Percentiles rank a stretch among this genome's conserved stretches.
Evolutionary conservation across 257 asterid species (phyloP).

Genomic region (Solanum phureja): DNA sequence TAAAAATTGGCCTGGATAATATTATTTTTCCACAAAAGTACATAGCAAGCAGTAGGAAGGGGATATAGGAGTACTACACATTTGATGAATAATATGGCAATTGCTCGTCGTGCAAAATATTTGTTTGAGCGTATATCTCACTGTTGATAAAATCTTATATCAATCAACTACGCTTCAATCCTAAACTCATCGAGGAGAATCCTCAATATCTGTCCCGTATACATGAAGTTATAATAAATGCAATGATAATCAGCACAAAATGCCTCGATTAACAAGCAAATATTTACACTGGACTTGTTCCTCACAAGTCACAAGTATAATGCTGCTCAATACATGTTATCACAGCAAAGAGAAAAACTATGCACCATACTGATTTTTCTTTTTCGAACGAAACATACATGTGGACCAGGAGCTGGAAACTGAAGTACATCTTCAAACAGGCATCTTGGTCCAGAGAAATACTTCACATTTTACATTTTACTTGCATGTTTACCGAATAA

Average conservation of each 20-base stretch:
- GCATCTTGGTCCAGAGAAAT: background rate
- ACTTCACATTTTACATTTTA: constrained; percentile 34
- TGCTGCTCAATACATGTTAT: background rate
- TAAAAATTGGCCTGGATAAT: background rate
- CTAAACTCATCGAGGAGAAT: background rate
- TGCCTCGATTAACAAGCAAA: background rate
- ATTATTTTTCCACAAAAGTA: background rate
- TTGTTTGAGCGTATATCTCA: background rate
- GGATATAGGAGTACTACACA: background rate
- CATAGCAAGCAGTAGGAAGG: background rate
- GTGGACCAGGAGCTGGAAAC: background rate
- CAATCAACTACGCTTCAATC: background rate
- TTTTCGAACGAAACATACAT: background rate
- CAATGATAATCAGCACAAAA: background rate
- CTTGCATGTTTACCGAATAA: constrained; percentile 52
- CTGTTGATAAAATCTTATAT: background rate
- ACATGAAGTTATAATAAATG: background rate
- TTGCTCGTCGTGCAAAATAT: background rate
- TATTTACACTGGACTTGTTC: background rate
- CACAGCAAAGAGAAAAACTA: background rate
- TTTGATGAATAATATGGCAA: background rate
- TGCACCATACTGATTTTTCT: background rate
- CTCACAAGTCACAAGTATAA: background rate
- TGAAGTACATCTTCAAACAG: background rate
- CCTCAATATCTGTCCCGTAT: background rate